Evolutionary conservation across 768 basidiomycete species (phyloP).

Genomic region (Boletus eberwhitei): DNA sequence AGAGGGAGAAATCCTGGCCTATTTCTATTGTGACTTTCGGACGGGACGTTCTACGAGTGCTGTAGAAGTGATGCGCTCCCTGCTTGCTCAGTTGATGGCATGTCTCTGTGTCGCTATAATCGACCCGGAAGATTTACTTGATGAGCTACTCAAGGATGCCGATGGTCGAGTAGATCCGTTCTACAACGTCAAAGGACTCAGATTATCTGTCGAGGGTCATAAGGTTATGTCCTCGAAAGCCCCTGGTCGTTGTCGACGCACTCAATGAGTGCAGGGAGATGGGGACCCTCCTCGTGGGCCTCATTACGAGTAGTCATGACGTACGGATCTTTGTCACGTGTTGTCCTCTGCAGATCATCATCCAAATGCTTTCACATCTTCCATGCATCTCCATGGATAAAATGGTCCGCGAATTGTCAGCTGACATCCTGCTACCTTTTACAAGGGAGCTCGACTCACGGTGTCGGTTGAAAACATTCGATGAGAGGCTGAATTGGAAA

Average conservation of each 20-base stretch:
- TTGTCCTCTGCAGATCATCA: conserved; percentile 8
- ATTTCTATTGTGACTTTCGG: conserved; percentile 27
- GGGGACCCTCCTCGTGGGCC: conserved; percentile 9
- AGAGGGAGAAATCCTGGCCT: background rate
- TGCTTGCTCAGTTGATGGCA: conserved; percentile 16
- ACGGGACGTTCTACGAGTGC: conserved; percentile 2
- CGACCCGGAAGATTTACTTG: background rate
- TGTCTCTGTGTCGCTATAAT: background rate
- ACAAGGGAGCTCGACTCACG: conserved; percentile 9
- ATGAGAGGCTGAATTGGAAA: background rate
- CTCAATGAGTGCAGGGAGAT: conserved; percentile 21
- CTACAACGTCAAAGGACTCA: background rate
- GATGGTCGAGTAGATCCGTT: background rate
- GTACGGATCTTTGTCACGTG: conserved; percentile 6
- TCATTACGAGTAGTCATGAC: background rate
- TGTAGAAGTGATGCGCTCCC: conserved; percentile 15
- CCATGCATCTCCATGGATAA: conserved; percentile 12
- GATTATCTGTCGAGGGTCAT: background rate
- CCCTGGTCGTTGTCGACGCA: conserved; percentile 18
- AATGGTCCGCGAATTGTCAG: background rate
- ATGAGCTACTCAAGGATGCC: conserved; percentile 5
- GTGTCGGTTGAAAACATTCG: background rate
- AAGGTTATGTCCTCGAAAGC: background rate
- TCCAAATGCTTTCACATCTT: background rate
- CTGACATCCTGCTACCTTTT: conserved; percentile 11